Conservation (phyloP, 2,329 filamentous ascomycete species). For the Lachnellula cervina region DNA sequence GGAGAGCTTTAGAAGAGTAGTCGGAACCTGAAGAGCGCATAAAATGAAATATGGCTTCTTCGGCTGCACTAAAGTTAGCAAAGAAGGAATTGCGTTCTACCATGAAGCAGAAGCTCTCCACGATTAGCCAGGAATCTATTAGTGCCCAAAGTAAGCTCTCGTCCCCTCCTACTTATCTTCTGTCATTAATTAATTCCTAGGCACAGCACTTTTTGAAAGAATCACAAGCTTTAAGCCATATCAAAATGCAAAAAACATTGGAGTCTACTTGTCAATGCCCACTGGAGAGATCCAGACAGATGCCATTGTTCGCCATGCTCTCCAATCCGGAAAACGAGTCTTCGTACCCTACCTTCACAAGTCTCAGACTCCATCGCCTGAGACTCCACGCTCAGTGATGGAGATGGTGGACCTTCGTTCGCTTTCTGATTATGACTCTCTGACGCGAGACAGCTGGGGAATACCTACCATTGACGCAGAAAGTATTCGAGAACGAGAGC, state of each 20-base stretch:
- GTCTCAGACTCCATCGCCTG: constrained; percentile 33
- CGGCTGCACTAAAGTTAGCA: constrained; percentile 50
- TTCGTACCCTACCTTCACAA: constrained; percentile 87
- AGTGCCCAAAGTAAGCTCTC: constrained; percentile 61
- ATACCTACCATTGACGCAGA: constrained; percentile 77
- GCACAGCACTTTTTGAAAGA: constrained; percentile 57
- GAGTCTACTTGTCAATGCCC: constrained; percentile 92
- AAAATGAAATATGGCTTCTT: constrained; percentile 19
- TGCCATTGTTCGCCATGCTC: constrained; percentile 73
- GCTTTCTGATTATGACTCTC: constrained; percentile 69
- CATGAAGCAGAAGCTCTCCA: constrained; percentile 63
- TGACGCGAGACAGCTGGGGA: constrained; percentile 81
- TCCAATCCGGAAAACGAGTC: constrained; percentile 73
- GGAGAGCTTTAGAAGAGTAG: too few species aligned
- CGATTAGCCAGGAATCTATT: constrained; percentile 57
- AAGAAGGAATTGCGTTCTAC: constrained; percentile 71
- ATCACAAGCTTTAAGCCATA: constrained; percentile 70
- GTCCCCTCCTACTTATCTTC: not conserved
- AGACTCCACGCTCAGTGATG: constrained; percentile 67
- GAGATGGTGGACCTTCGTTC: constrained; percentile 83
- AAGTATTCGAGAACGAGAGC: constrained; percentile 61
- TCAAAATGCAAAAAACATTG: constrained; percentile 66
- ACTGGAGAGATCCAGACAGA: constrained; percentile 79
- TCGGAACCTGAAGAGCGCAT: not conserved
- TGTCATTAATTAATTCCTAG: constrained; percentile 39